Evolutionary conservation across 345 rosid genomes (phyloP), one percentile per base, ranked within the genome.

Genomic region (Gynandropsis gynandra): DNA sequence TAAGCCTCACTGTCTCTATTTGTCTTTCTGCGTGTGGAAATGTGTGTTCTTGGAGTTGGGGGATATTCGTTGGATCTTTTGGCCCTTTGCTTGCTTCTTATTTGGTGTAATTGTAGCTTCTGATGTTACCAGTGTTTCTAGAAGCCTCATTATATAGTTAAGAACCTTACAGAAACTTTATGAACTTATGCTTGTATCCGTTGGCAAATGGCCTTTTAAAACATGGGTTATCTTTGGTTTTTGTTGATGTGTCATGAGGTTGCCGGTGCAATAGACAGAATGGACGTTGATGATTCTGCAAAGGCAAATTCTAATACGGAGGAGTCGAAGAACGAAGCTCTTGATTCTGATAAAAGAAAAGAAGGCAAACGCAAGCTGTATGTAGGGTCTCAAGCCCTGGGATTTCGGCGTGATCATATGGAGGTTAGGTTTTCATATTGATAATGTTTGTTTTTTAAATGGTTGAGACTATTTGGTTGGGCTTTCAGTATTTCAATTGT

Each of bases 321-420:
- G 36, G 95, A 92, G 68, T 68, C 88, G 16, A 80, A 80, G 74
- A 66, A 66, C 49, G 71, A 63, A 52, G 60, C 17, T 47, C 64
- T 29, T 58, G 84, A 83, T 50, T 67, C 85, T 47, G 82, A 74
- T 24, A 85, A 80, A 48, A 74, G 62, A 12, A 90, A 75, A 70
- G 88, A 75, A 70, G 88, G 76, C 10, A 92, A 83, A 40, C 80
- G 87, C 13, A 81, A 79, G 61, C 70, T 93, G 52, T 85, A 81
- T 59, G 92, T 93, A 27, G 97, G 99, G 37, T 80, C 89, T 70
- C 99, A 93, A 63, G 69, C 95, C 24, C 67, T 88, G 64, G 95
- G 79, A 43, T 88, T 78, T 65, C 97, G 92, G 16, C 78, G 87
- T 7, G 96, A 93, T 63, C 73, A 85, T 66, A 88, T 93, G 95